phyloP scores from a whole-genome alignment of 2,329 filamentous ascomycete genomes.

The Colletotrichum salicis region DNA sequence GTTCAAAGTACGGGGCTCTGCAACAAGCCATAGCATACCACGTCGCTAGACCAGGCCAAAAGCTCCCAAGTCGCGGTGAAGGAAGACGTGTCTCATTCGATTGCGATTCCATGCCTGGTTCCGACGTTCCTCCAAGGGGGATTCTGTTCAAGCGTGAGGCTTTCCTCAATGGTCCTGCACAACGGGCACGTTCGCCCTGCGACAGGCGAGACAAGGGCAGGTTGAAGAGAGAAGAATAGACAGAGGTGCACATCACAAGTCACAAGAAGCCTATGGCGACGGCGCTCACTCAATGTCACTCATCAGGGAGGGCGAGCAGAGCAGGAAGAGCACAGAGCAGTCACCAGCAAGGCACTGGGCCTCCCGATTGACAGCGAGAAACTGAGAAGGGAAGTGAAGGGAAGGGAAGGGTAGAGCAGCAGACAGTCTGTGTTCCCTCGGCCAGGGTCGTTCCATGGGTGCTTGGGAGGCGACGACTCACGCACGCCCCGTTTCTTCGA shows the following conservation, averaged over 20 bases:
- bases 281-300: not conserved
- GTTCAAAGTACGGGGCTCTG: not conserved
- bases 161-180: not conserved
- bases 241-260: constrained; percentile 17
- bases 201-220: not conserved
- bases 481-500: constrained; percentile 36
- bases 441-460: constrained; percentile 35
- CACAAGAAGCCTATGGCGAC: constrained; percentile 12
- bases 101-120: constrained; percentile 22
- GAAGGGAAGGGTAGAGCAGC: constrained; percentile 19
- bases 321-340: constrained; percentile 3
- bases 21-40: constrained; percentile 15
- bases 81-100: constrained; percentile 30
- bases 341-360: constrained; percentile 23
- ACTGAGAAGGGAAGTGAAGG: constrained; percentile 10
- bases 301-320: constrained; percentile 1
- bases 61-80: constrained; percentile 8
- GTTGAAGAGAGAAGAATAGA: constrained; percentile 3
- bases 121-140: constrained; percentile 2
- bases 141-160: constrained; percentile 1
- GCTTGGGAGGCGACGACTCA: constrained; percentile 29
- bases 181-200: constrained; percentile 13
- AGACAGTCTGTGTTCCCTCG: constrained; percentile 26
- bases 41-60: not conserved
- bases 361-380: not conserved